phyloP scores from a whole-genome alignment of 345 rosid genomes.

The Eucalyptus regnans region DNA sequence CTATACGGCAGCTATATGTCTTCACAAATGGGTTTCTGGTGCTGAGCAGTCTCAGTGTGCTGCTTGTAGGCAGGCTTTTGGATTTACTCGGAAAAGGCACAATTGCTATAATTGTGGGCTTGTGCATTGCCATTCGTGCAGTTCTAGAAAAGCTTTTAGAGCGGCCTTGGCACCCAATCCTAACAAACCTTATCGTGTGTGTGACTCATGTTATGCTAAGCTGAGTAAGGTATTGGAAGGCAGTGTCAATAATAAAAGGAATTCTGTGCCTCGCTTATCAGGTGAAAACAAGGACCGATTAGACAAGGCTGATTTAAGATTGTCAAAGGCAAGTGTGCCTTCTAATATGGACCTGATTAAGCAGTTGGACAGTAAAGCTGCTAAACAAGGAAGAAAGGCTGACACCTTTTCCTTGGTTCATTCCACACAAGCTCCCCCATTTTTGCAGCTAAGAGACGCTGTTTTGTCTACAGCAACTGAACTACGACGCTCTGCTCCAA shows the following conservation, averaged over 20 bases:
- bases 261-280: constrained; percentile 65
- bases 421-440: constrained; percentile 63
- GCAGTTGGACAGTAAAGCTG: constrained; percentile 91
- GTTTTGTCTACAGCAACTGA: constrained; percentile 57
- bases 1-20: constrained; percentile 79
- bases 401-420: constrained; percentile 73
- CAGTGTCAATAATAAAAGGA: constrained; percentile 43
- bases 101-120: constrained; percentile 97
- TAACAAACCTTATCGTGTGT: constrained; percentile 80
- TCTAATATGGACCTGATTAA: constrained; percentile 85
- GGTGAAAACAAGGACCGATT: constrained; percentile 87
- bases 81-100: constrained; percentile 88
- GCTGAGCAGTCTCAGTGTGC: constrained; percentile 92
- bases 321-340: constrained; percentile 55
- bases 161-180: constrained; percentile 90
- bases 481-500: constrained; percentile 49
- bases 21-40: constrained; percentile 89
- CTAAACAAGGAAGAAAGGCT: constrained; percentile 73
- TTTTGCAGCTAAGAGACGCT: constrained; percentile 76
- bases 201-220: constrained; percentile 78
- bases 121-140: constrained; percentile 94
- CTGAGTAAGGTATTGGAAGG: constrained; percentile 64
- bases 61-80: constrained; percentile 86
- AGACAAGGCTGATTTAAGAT: constrained; percentile 77
- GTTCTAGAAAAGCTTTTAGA: constrained; percentile 69